These are phyloP conservation scores for Schizochytrium sp. DNA, from an alignment of 108 stramenopile genomes.

Conservation along the genomic window DNA sequence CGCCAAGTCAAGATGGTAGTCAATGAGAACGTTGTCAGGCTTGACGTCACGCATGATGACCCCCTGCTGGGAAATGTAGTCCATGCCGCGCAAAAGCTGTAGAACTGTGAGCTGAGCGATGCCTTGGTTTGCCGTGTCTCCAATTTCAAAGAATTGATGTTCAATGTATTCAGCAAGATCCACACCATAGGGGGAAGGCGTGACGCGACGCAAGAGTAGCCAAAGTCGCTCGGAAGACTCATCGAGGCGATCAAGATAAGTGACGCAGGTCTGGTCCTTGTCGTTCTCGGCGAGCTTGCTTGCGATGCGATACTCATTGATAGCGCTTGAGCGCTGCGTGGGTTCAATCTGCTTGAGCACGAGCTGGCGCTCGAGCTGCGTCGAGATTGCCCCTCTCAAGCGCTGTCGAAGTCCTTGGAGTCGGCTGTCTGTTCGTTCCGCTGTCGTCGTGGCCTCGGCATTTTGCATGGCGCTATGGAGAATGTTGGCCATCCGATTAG, in stretches of 20 bases:
- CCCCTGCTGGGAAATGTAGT: not conserved
- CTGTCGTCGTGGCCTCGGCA: not conserved
- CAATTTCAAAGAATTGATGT: not conserved
- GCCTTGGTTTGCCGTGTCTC: not conserved
- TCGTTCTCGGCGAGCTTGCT: not conserved
- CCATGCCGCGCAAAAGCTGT: not conserved
- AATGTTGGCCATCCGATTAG: not conserved
- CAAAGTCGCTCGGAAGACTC: not conserved
- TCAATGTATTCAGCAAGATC: not conserved
- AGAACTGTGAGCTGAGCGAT: not conserved
- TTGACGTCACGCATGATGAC: not conserved
- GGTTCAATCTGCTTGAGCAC: not conserved
- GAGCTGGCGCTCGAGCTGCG: slow-evolving; percentile 8
- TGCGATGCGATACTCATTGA: not conserved
- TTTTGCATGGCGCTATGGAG: not conserved
- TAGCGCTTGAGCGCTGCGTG: not conserved
- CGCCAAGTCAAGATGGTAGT: not conserved
- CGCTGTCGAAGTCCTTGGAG: not conserved
- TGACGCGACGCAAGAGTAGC: not conserved
- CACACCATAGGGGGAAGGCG: not conserved
- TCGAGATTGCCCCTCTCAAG: not conserved
- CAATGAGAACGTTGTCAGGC: slow-evolving; percentile 1
- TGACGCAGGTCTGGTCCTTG: not conserved
- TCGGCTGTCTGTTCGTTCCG: not conserved
- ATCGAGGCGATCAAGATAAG: not conserved